Percentiles rank a stretch among this genome's conserved stretches.
Conservation (phyloP, 1,284 basidiomycete genomes). For the Neonothopanus nambi region DNA sequence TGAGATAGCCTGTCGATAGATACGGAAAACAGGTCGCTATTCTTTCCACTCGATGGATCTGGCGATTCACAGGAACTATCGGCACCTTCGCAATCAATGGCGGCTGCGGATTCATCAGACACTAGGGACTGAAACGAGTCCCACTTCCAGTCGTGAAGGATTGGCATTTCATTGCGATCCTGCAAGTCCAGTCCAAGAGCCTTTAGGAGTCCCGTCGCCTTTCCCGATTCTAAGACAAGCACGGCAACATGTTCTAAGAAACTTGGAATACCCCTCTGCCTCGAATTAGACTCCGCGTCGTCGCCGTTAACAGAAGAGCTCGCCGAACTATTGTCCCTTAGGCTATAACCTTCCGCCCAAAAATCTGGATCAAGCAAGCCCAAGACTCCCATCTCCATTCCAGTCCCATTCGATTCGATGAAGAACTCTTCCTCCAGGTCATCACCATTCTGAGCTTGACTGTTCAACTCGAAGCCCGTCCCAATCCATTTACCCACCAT, state of each 20-base stretch:
- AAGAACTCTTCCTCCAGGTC: conserved; percentile 78
- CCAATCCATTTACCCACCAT: conserved; percentile 75
- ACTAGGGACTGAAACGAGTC: conserved; percentile 34
- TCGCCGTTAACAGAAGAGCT: conserved; percentile 24
- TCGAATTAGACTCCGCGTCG: conserved; percentile 26
- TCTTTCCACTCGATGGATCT: too few relatives aligned
- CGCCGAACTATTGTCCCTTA: conserved; percentile 40
- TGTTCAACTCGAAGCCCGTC: conserved; percentile 68
- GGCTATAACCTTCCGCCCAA: conserved; percentile 73
- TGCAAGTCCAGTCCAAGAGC: conserved; percentile 35
- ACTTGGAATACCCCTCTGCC: conserved; percentile 49
- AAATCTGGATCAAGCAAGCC: conserved; percentile 71
- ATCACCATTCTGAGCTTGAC: conserved; percentile 36
- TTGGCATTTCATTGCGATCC: conserved; percentile 10
- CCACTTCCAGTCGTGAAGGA: conserved; percentile 30
- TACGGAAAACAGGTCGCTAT: conserved; percentile 37
- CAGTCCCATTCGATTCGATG: conserved; percentile 66
- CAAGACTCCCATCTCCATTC: conserved; percentile 37
- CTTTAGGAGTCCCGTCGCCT: conserved; percentile 72
- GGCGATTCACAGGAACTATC: too few relatives aligned
- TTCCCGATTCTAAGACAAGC: conserved; percentile 70
- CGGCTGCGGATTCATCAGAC: conserved; percentile 20
- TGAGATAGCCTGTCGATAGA: conserved; percentile 62
- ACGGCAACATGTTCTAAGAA: conserved; percentile 63
- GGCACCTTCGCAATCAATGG: background rate